Conservation (phyloP, 352 stramenopile species). For the Phytophthora kernoviae region DNA sequence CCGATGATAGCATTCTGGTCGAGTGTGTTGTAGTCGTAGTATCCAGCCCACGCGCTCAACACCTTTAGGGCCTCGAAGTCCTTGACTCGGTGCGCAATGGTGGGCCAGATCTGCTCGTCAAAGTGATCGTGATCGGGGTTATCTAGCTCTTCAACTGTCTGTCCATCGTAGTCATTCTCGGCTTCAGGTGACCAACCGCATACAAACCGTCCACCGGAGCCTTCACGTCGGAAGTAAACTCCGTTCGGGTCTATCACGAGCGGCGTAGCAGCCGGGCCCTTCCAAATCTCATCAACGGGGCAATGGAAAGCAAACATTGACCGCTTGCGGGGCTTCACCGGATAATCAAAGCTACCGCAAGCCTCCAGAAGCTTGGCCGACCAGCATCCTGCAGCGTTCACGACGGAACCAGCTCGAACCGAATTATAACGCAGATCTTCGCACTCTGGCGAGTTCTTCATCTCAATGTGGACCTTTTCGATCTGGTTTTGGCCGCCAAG, state of each 20-base stretch:
- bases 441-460: conserved; percentile 26
- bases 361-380: conserved; percentile 68
- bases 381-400: conserved; percentile 81
- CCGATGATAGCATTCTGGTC: conserved; percentile 90
- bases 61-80: conserved; percentile 85
- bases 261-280: conserved; percentile 60
- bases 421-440: conserved; percentile 26
- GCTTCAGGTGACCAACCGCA: conserved; percentile 67
- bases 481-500: conserved; percentile 59
- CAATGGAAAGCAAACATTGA: conserved; percentile 83
- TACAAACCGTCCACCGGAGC: conserved; percentile 69
- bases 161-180: conserved; percentile 64
- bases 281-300: conserved; percentile 75
- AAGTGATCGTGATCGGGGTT: conserved; percentile 74
- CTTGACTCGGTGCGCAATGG: conserved; percentile 74
- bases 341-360: conserved; percentile 75
- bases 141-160: conserved; percentile 69
- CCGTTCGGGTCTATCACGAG: conserved; percentile 78
- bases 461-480: conserved; percentile 61
- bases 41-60: conserved; percentile 77
- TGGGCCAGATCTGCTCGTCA: conserved; percentile 82
- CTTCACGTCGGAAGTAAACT: conserved; percentile 85
- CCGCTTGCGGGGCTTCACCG: conserved; percentile 77
- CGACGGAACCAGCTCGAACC: conserved; percentile 60
- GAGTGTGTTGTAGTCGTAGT: conserved; percentile 90